Percentiles rank a stretch among this genome's conserved stretches.
phyloP scores from a whole-genome alignment of 192 early-diverging fungal genomes.

The Coemansia sp. region DNA sequence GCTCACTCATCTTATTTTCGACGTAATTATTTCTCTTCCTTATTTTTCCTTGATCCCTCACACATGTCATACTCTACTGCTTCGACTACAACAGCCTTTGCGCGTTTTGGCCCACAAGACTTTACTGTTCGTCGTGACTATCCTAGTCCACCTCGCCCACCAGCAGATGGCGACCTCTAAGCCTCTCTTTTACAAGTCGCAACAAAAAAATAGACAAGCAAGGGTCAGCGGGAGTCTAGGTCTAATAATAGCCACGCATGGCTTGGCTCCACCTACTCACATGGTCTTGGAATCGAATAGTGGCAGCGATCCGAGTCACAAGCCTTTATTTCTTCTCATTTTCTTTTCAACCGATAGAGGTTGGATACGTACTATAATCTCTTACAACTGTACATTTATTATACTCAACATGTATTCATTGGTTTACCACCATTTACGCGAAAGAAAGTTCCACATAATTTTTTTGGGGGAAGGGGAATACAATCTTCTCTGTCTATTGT shows the following conservation, averaged over 20 bases:
- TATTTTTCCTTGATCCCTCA: background rate
- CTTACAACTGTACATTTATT: background rate
- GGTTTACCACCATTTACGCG: background rate
- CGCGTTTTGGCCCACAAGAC: background rate
- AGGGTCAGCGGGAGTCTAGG: background rate
- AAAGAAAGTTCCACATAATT: background rate
- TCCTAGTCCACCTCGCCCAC: slow-evolving; percentile 31
- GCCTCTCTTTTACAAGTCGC: slow-evolving; percentile 1
- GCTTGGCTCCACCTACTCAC: background rate
- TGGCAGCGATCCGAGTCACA: background rate
- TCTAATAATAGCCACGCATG: slow-evolving; percentile 1
- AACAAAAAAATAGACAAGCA: background rate
- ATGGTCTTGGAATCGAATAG: background rate
- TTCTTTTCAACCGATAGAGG: background rate
- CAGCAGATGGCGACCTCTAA: slow-evolving; percentile 19
- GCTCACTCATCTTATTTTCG: background rate
- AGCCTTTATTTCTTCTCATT: background rate
- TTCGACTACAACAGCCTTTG: background rate
- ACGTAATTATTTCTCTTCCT: background rate
- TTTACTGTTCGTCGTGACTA: slow-evolving; percentile 29
- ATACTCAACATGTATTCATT: background rate
- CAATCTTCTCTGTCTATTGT: background rate
- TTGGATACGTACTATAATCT: background rate
- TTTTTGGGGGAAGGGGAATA: background rate
- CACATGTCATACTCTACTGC: background rate